These are phyloP conservation scores for Emmonsiellopsis sp. DNA, from an alignment of 2,329 filamentous ascomycete species.

Conservation along the genomic window DNA sequence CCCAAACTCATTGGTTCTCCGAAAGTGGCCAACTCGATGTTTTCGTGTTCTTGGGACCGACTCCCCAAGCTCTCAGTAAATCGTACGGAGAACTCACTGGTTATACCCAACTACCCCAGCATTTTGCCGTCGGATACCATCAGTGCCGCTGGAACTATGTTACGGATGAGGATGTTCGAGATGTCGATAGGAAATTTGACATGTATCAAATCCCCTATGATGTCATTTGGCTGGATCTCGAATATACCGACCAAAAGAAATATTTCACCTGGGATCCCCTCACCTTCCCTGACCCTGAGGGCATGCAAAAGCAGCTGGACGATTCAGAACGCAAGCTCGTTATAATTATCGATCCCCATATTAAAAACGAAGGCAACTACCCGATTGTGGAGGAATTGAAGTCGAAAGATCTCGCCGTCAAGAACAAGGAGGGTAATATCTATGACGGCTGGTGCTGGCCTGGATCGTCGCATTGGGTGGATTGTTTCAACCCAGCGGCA, in stretches of 20 bases:
- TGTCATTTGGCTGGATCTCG: slow-evolving; percentile 97
- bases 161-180: slow-evolving; percentile 91
- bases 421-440: slow-evolving; percentile 79
- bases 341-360: slow-evolving; percentile 91
- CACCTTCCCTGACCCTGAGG: slow-evolving; percentile 74
- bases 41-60: slow-evolving; percentile 89
- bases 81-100: slow-evolving; percentile 86
- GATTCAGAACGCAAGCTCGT: slow-evolving; percentile 82
- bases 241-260: slow-evolving; percentile 93
- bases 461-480: slow-evolving; percentile 91
- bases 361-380: slow-evolving; percentile 84
- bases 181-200: slow-evolving; percentile 94
- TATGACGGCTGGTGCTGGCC: slow-evolving; percentile 99
- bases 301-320: slow-evolving; percentile 83
- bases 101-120: slow-evolving; percentile 80
- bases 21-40: slow-evolving; percentile 83
- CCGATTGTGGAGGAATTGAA: slow-evolving; percentile 70
- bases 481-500: slow-evolving; percentile 89
- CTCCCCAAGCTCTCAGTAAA: slow-evolving; percentile 69
- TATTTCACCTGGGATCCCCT: slow-evolving; percentile 96
- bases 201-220: slow-evolving; percentile 94
- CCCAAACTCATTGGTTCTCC: slow-evolving; percentile 93
- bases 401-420: slow-evolving; percentile 71
- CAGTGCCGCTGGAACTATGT: slow-evolving; percentile 99
- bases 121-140: slow-evolving; percentile 88